phyloP scores from a whole-genome alignment of 768 basidiomycete species.

The Panus rudis region DNA sequence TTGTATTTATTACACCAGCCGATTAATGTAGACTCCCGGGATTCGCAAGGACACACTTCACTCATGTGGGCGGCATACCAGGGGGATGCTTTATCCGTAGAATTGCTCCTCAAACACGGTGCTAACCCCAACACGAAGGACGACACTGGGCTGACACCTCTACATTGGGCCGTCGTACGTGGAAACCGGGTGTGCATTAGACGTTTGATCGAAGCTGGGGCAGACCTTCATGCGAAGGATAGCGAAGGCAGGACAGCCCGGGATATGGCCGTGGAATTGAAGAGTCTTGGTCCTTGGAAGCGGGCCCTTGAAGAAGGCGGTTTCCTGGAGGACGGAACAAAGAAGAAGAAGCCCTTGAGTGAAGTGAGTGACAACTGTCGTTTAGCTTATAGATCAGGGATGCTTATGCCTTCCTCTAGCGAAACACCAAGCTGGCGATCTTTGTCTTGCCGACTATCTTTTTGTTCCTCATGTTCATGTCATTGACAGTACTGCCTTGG shows the following conservation, averaged over 20 bases:
- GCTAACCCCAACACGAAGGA: conserved; percentile 75
- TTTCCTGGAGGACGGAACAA: conserved; percentile 66
- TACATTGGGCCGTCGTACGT: conserved; percentile 97
- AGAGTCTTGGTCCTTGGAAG: conserved; percentile 86
- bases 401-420: conserved; percentile 32
- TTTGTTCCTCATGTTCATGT: conserved; percentile 79
- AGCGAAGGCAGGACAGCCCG: conserved; percentile 79
- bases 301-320: conserved; percentile 86
- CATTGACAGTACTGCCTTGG: conserved; percentile 79
- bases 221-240: conserved; percentile 75
- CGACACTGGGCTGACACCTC: conserved; percentile 74
- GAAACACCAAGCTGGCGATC: conserved; percentile 76
- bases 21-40: conserved; percentile 83
- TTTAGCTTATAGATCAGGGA: not conserved
- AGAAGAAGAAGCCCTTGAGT: conserved; percentile 59
- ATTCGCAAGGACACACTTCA: conserved; percentile 88
- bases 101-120: conserved; percentile 81
- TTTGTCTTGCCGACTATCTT: conserved; percentile 74
- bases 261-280: conserved; percentile 93
- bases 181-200: conserved; percentile 88
- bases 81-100: conserved; percentile 93
- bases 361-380: conserved; percentile 42
- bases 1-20: conserved; percentile 91
- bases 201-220: conserved; percentile 79
- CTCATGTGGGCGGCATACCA: conserved; percentile 99